Conservation (phyloP, 2,329 filamentous ascomycete species). For the Exophiala sp. region DNA sequence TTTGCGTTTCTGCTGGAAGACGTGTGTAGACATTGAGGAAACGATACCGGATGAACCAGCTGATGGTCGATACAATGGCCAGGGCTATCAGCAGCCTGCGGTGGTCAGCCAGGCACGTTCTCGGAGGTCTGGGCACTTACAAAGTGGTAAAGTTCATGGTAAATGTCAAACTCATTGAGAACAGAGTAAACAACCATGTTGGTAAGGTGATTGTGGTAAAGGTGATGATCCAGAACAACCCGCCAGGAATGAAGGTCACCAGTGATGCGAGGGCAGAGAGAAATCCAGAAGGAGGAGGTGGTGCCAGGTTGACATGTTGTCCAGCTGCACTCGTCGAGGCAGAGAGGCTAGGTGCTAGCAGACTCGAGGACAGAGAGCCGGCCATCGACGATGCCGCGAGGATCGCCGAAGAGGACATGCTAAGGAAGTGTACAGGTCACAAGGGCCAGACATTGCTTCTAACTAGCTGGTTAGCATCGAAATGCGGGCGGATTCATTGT, state of each 20-base stretch:
- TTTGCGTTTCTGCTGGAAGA: slow-evolving; percentile 86
- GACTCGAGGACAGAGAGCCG: slow-evolving; percentile 8
- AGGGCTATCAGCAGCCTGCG: slow-evolving; percentile 70
- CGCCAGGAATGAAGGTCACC: slow-evolving; percentile 53
- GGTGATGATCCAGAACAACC: slow-evolving; percentile 75
- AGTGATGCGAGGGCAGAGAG: slow-evolving; percentile 18
- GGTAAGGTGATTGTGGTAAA: slow-evolving; percentile 86
- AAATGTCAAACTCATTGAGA: slow-evolving; percentile 90
- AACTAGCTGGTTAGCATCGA: slow-evolving; percentile 8
- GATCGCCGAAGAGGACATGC: slow-evolving; percentile 4
- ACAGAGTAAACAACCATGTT: slow-evolving; percentile 81
- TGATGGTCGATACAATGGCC: slow-evolving; percentile 75
- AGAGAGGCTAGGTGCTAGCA: slow-evolving; percentile 1
- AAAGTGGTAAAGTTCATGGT: slow-evolving; percentile 98
- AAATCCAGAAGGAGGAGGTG: slow-evolving; percentile 13
- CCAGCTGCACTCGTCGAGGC: slow-evolving; percentile 11
- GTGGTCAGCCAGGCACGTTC: background rate
- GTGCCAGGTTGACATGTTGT: slow-evolving; percentile 2
- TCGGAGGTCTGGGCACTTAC: slow-evolving; percentile 49
- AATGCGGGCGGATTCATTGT: slow-evolving; percentile 6
- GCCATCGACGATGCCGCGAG: slow-evolving; percentile 8
- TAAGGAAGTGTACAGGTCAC: slow-evolving; percentile 10
- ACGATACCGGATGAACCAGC: slow-evolving; percentile 92
- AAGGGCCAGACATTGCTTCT: slow-evolving; percentile 15
- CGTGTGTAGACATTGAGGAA: slow-evolving; percentile 97